A percentile compares a stretch with the other conserved stretches of the same genome.
Conservation (phyloP, 1,139 yeast genomes). For the Meyerozyma guilliermondii region DNA sequence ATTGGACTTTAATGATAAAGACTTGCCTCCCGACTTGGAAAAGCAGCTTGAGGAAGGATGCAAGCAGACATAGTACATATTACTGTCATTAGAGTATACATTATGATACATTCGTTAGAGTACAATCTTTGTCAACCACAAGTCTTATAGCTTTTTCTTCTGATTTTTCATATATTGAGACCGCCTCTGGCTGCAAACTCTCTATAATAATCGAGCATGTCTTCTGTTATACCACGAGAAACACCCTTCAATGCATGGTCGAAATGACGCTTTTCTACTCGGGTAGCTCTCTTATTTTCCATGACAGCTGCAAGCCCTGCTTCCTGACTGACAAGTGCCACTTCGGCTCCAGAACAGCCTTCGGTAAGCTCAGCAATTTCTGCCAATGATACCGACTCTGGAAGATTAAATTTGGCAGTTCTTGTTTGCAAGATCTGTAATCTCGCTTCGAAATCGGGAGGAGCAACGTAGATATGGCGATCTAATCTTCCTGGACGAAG, state of each 20-base stretch:
- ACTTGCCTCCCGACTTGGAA: slow-evolving; percentile 45
- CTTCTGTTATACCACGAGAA: slow-evolving; percentile 73
- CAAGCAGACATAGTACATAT: slow-evolving; percentile 1
- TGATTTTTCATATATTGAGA: slow-evolving; percentile 23
- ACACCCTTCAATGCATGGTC: slow-evolving; percentile 62
- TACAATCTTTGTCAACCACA: no score
- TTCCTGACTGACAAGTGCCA: slow-evolving; percentile 85
- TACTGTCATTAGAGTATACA: neutral
- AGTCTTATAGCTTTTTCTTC: no score
- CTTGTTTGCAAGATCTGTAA: slow-evolving; percentile 68
- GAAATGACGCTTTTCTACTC: slow-evolving; percentile 63
- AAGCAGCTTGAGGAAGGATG: slow-evolving; percentile 24
- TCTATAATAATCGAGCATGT: slow-evolving; percentile 73
- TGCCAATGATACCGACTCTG: slow-evolving; percentile 41
- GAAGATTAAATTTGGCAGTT: slow-evolving; percentile 51
- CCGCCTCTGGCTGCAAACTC: slow-evolving; percentile 53
- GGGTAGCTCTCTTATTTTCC: slow-evolving; percentile 55
- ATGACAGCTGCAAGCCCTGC: slow-evolving; percentile 91
- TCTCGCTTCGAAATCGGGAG: slow-evolving; percentile 81
- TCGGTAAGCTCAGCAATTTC: slow-evolving; percentile 62
- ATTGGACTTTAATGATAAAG: slow-evolving; percentile 37
- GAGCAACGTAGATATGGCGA: slow-evolving; percentile 85
- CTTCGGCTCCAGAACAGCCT: slow-evolving; percentile 97
- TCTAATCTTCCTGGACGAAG: slow-evolving; percentile 93
- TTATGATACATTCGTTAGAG: neutral